Evolutionary conservation across 768 basidiomycete species (phyloP).

Genomic region (Cyclocybe cylindracea): DNA sequence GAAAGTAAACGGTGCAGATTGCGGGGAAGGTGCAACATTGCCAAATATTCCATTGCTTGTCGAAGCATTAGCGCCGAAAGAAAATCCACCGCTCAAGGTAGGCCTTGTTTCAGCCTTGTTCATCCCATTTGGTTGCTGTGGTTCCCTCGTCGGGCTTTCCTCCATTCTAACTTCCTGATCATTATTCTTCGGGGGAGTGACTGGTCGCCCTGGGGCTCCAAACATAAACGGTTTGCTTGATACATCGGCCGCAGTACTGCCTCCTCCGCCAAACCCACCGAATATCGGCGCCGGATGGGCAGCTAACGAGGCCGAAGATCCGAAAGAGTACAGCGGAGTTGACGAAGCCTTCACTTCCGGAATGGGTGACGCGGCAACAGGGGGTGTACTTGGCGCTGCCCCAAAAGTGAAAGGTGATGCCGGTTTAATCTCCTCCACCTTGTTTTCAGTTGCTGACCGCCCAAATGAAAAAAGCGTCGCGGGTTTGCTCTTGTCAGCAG

Average conservation of each 20-base stretch:
- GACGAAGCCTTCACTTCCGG: slow-evolving; percentile 16
- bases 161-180: slow-evolving; percentile 79
- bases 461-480: slow-evolving; percentile 12
- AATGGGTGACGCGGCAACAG: slow-evolving; percentile 23
- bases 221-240: slow-evolving; percentile 55
- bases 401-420: slow-evolving; percentile 47
- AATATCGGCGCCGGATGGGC: slow-evolving; percentile 33
- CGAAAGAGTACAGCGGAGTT: slow-evolving; percentile 42
- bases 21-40: slow-evolving; percentile 17
- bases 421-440: slow-evolving; percentile 10
- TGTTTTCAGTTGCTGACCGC: slow-evolving; percentile 5
- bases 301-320: slow-evolving; percentile 27
- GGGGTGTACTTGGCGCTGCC: slow-evolving; percentile 31
- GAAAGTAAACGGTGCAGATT: slow-evolving; percentile 41
- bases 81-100: slow-evolving; percentile 42
- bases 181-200: slow-evolving; percentile 63
- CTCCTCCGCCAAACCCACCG: slow-evolving; percentile 47
- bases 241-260: slow-evolving; percentile 42
- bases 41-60: slow-evolving; percentile 29
- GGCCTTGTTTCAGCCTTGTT: slow-evolving; percentile 39
- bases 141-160: slow-evolving; percentile 73
- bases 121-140: slow-evolving; percentile 46
- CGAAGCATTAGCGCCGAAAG: slow-evolving; percentile 42
- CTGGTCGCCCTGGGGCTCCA: slow-evolving; percentile 49
- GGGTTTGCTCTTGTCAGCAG: background rate